phyloP scores from a whole-genome alignment of 2,329 filamentous ascomycete species.

The Didymella lethalis region DNA sequence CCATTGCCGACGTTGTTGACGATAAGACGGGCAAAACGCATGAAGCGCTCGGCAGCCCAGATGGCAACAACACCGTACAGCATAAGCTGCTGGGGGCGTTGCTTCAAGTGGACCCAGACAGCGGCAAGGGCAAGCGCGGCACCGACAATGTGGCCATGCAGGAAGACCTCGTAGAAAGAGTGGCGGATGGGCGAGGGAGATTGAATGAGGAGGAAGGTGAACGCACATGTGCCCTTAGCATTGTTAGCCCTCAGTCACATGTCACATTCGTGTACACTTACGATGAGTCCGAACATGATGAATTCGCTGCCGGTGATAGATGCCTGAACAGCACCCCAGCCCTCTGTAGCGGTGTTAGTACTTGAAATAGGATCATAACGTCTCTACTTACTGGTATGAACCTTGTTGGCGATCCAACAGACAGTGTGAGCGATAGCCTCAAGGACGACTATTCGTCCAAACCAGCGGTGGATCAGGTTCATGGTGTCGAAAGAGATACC shows the following conservation, averaged over 20 bases:
- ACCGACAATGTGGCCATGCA: slow-evolving; percentile 72
- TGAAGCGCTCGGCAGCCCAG: slow-evolving; percentile 70
- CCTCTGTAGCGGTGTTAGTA: slow-evolving; percentile 46
- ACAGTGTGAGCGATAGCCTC: slow-evolving; percentile 73
- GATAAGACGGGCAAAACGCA: slow-evolving; percentile 66
- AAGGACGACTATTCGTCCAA: slow-evolving; percentile 76
- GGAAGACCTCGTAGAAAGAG: slow-evolving; percentile 81
- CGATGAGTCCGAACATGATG: slow-evolving; percentile 70
- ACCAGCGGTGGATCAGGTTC: slow-evolving; percentile 82
- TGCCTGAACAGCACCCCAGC: slow-evolving; percentile 59
- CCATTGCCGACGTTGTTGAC: slow-evolving; percentile 72
- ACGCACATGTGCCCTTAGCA: slow-evolving; percentile 63
- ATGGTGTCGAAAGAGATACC: slow-evolving; percentile 83
- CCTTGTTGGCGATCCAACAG: slow-evolving; percentile 62
- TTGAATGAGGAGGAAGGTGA: slow-evolving; percentile 71
- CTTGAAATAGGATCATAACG: neutral
- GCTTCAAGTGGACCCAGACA: slow-evolving; percentile 71
- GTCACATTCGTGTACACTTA: slow-evolving; percentile 56
- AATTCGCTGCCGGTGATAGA: slow-evolving; percentile 56
- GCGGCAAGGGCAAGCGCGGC: slow-evolving; percentile 68
- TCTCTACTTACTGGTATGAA: slow-evolving; percentile 45
- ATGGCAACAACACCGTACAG: slow-evolving; percentile 70
- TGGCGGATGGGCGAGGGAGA: slow-evolving; percentile 76
- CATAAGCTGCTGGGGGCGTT: slow-evolving; percentile 65
- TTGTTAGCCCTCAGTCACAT: neutral